These are phyloP conservation scores for Lithocarpus polystachyus DNA, from an alignment of 306 rosid genomes.

Conservation along the genomic window DNA sequence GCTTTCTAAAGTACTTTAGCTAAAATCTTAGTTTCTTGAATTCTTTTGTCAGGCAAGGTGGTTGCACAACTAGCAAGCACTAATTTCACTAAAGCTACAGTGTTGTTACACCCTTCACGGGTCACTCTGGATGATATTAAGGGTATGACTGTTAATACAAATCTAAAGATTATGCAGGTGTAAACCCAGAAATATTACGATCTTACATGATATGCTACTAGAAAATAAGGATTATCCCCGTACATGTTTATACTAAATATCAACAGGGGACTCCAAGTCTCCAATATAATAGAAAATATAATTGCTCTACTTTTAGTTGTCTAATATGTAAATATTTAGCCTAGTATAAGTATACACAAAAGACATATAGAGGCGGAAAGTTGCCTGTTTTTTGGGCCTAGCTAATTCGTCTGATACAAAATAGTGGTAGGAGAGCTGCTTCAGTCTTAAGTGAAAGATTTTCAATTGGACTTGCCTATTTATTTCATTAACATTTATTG, in stretches of 20 bases:
- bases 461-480: too few relatives aligned
- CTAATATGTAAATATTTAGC: too few relatives aligned
- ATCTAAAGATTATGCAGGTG: not conserved
- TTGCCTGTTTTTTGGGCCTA: not conserved
- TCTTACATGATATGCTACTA: too few relatives aligned
- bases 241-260: too few relatives aligned
- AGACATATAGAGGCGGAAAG: too few relatives aligned
- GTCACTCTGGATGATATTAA: not conserved
- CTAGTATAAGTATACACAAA: too few relatives aligned
- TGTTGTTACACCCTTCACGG: constrained; percentile 7
- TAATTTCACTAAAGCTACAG: not conserved
- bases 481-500: too few relatives aligned
- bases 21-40: not conserved
- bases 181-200: not conserved
- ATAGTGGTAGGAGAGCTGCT: not conserved
- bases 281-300: too few relatives aligned
- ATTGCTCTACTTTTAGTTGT: too few relatives aligned
- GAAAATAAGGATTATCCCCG: too few relatives aligned
- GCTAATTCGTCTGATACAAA: not conserved
- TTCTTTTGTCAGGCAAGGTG: not conserved
- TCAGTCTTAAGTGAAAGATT: not conserved
- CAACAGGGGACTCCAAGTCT: too few relatives aligned
- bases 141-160: not conserved
- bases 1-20: not conserved
- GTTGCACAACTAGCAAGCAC: not conserved